Percentiles rank a stretch among this genome's conserved stretches.
phyloP scores from a whole-genome alignment of 2,329 filamentous ascomycete genomes.

The Venturia nashicola region DNA sequence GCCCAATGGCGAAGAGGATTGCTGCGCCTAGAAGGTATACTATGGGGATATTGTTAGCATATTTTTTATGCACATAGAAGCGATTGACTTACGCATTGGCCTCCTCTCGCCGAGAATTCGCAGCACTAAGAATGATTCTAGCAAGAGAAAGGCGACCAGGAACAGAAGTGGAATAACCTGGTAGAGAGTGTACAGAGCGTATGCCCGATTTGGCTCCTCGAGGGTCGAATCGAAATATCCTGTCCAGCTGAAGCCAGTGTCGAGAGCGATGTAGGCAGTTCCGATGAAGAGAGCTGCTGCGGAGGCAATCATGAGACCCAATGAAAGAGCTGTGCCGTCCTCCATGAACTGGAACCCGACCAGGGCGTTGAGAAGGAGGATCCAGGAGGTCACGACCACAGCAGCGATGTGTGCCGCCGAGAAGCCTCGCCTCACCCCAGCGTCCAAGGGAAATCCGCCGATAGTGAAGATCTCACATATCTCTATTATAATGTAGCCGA shows the following conservation, averaged over 20 bases:
- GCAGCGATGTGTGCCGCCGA: constrained; percentile 81
- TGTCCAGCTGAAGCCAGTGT: constrained; percentile 82
- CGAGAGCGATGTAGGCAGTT: constrained; percentile 88
- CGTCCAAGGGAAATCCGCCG: constrained; percentile 69
- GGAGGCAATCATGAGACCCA: constrained; percentile 63
- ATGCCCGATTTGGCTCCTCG: constrained; percentile 48
- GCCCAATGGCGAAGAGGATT: constrained; percentile 77
- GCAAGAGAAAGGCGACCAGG: constrained; percentile 71
- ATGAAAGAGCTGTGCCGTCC: constrained; percentile 76
- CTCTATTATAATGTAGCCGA: constrained; percentile 73
- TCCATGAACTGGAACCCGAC: constrained; percentile 91
- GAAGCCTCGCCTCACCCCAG: constrained; percentile 66
- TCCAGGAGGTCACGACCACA: constrained; percentile 80
- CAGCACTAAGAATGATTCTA: constrained; percentile 75
- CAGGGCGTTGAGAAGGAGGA: constrained; percentile 79
- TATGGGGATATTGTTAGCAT: constrained; percentile 16
- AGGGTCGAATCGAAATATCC: constrained; percentile 52
- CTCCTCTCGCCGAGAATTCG: constrained; percentile 75
- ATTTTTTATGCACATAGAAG: constrained; percentile 9
- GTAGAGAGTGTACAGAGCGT: constrained; percentile 88
- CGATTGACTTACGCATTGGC: constrained; percentile 59
- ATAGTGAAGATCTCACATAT: constrained; percentile 97
- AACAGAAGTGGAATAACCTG: constrained; percentile 82
- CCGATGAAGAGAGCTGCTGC: constrained; percentile 67
- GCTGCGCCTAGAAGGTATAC: constrained; percentile 65